Conservation (phyloP, 306 rosid genomes). For the Trichosanthes cucumerina region DNA sequence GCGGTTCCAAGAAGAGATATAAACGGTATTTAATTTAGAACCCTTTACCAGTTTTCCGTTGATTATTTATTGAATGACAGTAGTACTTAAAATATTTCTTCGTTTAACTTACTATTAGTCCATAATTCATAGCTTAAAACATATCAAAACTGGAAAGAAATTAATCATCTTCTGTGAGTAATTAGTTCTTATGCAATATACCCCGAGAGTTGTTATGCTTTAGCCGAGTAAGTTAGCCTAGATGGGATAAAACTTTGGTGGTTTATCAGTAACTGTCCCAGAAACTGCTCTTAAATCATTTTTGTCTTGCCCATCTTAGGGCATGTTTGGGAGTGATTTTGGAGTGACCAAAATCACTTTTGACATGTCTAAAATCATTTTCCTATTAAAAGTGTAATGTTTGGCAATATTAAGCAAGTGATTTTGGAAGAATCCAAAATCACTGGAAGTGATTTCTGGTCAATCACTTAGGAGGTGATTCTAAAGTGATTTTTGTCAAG, state of each 20-base stretch:
- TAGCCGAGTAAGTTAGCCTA: not conserved
- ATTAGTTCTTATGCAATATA: not conserved
- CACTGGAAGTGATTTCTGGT: too few relatives aligned
- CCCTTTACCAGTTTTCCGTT: not conserved
- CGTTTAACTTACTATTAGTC: not conserved
- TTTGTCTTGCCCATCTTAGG: not conserved
- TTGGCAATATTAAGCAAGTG: too few relatives aligned
- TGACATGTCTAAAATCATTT: too few relatives aligned
- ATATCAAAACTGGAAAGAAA: not conserved
- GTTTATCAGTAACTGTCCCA: not conserved
- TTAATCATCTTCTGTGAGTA: not conserved
- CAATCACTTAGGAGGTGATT: too few relatives aligned
- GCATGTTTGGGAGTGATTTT: too few relatives aligned
- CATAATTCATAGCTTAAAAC: not conserved
- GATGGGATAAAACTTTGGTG: not conserved
- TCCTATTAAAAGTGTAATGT: too few relatives aligned
- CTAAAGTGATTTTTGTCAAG: too few relatives aligned
- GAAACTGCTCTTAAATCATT: not conserved
- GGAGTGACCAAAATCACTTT: too few relatives aligned
- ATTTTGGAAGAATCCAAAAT: too few relatives aligned
- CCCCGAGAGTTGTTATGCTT: not conserved
- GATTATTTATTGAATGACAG: not conserved
- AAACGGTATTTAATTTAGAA: conserved; percentile 45
- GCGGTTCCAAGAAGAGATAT: conserved; percentile 92
- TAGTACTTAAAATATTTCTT: not conserved